These are phyloP conservation scores for Aureobasidium uvarum DNA, from an alignment of 2,329 filamentous ascomycete genomes.

Conservation along the genomic window DNA sequence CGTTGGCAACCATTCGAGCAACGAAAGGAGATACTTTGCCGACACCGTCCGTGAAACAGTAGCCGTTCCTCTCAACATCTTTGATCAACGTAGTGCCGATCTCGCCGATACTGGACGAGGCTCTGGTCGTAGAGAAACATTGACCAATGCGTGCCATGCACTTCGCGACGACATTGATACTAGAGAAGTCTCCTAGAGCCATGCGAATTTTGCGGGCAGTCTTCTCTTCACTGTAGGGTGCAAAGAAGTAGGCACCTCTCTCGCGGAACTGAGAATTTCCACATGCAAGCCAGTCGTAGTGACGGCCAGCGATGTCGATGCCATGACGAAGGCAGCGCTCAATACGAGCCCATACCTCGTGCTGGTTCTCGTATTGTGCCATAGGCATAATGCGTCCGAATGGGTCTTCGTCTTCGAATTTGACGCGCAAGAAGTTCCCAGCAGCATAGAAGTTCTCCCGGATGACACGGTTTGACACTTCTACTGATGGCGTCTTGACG, in stretches of 20 bases:
- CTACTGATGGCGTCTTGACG: constrained; percentile 72
- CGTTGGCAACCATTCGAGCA: constrained; percentile 68
- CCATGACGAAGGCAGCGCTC: constrained; percentile 70
- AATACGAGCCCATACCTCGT: constrained; percentile 67
- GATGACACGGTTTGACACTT: constrained; percentile 84
- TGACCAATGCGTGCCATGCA: constrained; percentile 87
- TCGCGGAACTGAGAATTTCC: constrained; percentile 95
- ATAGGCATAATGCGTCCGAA: constrained; percentile 43
- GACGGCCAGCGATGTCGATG: constrained; percentile 75
- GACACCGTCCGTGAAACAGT: constrained; percentile 86
- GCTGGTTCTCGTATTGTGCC: constrained; percentile 36
- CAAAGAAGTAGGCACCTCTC: constrained; percentile 90
- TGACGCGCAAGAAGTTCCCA: constrained; percentile 83
- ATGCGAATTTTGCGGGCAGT: constrained; percentile 72
- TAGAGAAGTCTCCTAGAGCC: constrained; percentile 82
- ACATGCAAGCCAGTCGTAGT: constrained; percentile 88
- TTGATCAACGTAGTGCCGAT: constrained; percentile 55
- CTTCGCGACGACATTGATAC: constrained; percentile 83
- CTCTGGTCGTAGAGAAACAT: constrained; percentile 89
- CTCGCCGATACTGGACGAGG: constrained; percentile 51
- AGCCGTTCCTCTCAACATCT: constrained; percentile 63
- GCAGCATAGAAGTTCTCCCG: constrained; percentile 65
- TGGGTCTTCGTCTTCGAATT: constrained; percentile 78
- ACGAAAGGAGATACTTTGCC: constrained; percentile 84
- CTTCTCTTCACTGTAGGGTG: constrained; percentile 45